Base-by-base conservation (phyloP, 768 basidiomycete species). In the Cystobasidium onofrii region DNA sequence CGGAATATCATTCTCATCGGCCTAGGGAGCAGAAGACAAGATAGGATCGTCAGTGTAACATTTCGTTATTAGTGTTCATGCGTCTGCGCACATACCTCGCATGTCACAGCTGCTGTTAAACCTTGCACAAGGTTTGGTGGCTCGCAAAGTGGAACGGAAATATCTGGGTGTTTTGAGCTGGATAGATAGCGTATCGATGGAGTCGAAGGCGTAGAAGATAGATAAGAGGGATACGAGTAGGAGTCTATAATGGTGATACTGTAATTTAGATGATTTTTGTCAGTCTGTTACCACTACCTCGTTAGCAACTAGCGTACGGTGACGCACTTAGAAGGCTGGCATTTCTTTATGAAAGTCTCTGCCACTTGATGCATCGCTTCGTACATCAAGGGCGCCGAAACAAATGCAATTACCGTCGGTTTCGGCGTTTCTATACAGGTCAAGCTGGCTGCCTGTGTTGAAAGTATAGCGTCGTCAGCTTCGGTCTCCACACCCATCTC, bases 221-320 rank as follows among this genome's bases (percentile, higher is more conserved):
- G 54, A 36, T 71, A 71, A 6, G 69, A 71, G 1, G 55, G 29
- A 18, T 33, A 31, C 18, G 69, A 71, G 34, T 71, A 71, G 9
- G 69, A 55, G 55, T 55, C 55, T 54, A 71, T 71, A 36, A 55
- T 31, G 17, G 69, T 71, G 34, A 71, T 27, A 39, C 69, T 71
- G 69, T 10, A 39, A 6, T 15, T 3, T 46, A 36, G 63, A 36
- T 2, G 23, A 2, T 6, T 17, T 64, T 4, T 34, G 36, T 64
- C 39, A 64, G 63, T 20, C 18, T 43, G 7, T 50, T 50, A 17
- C 3, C 10, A 50, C 23, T 60, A 27, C 57, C 12, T 12, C 17
- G 9, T 60, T 27, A 2, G 57, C 57, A 15, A 29, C 1, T 2
- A 60, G 39, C 39, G 6, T 60, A 13, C 13, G 25, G 57, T 13